These are phyloP conservation scores for Deakozyma indianensis DNA, from an alignment of 805 yeast genomes.

Conservation along the genomic window DNA sequence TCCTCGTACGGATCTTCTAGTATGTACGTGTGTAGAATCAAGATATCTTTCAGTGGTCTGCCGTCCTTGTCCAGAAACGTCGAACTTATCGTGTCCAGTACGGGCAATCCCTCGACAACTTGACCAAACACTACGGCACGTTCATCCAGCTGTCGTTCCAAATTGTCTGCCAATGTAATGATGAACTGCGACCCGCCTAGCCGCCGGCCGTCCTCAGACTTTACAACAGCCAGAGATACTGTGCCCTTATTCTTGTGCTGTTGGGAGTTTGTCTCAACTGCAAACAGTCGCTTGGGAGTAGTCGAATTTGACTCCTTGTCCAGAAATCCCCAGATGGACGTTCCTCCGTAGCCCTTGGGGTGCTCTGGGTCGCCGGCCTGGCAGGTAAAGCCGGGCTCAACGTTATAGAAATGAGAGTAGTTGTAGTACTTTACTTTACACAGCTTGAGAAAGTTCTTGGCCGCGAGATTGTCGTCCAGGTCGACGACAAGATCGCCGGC, in stretches of 20 bases:
- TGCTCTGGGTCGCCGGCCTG: constrained; percentile 36
- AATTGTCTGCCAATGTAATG: constrained; percentile 24
- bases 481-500: constrained; percentile 40
- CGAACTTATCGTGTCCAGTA: constrained; percentile 30
- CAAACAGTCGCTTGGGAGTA: constrained; percentile 4
- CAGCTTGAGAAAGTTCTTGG: constrained; percentile 38
- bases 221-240: constrained; percentile 19
- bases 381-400: constrained; percentile 26
- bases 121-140: constrained; percentile 29
- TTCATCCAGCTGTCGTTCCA: constrained; percentile 14
- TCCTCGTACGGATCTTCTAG: constrained; percentile 41
- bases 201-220: constrained; percentile 1
- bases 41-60: constrained; percentile 33
- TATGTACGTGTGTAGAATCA: constrained; percentile 36
- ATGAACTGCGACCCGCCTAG: constrained; percentile 24
- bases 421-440: constrained; percentile 39
- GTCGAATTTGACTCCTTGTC: neutral
- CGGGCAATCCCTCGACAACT: constrained; percentile 34
- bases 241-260: constrained; percentile 22
- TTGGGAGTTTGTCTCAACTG: constrained; percentile 13
- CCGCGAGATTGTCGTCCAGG: constrained; percentile 20
- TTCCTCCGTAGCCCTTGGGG: constrained; percentile 24
- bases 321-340: constrained; percentile 20
- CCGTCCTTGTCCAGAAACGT: constrained; percentile 25
- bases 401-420: constrained; percentile 33